Percentiles rank a stretch among this genome's conserved stretches.
phyloP scores from a whole-genome alignment of 805 yeast species.

The Metschnikowia proteae region DNA sequence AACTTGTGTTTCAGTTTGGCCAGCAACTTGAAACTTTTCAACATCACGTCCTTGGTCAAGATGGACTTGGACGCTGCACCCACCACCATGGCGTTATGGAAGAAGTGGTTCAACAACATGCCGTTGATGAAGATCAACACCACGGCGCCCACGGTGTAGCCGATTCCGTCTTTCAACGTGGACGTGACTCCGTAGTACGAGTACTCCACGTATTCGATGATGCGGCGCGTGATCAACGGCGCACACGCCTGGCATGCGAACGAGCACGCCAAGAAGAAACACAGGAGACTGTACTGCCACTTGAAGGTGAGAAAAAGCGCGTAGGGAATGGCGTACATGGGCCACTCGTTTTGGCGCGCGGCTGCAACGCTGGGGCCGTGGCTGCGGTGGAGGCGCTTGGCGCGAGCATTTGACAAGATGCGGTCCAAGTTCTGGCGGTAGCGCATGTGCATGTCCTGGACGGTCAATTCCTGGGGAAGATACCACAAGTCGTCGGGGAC shows the following conservation, averaged over 20 bases:
- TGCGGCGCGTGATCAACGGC: constrained; percentile 61
- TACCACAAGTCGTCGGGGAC: constrained; percentile 36
- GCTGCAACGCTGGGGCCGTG: too few relatives aligned
- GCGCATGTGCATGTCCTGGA: constrained; percentile 31
- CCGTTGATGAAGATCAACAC: constrained; percentile 46
- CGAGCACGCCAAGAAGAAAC: constrained; percentile 41
- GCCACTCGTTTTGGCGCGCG: constrained; percentile 35
- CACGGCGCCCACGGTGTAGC: constrained; percentile 70
- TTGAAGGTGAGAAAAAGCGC: constrained; percentile 50
- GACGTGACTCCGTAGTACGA: constrained; percentile 42
- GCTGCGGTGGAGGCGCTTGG: constrained; percentile 3
- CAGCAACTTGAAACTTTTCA: constrained; percentile 37
- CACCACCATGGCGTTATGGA: constrained; percentile 40
- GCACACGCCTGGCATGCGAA: constrained; percentile 53
- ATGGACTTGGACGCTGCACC: constrained; percentile 42
- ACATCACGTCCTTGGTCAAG: constrained; percentile 35
- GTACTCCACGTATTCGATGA: constrained; percentile 61
- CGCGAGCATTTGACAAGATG: constrained; percentile 20
- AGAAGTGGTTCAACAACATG: constrained; percentile 38
- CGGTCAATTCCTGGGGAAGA: constrained; percentile 33
- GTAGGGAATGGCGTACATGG: constrained; percentile 33
- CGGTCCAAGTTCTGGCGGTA: constrained; percentile 25
- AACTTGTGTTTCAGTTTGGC: constrained; percentile 32
- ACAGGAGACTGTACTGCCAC: constrained; percentile 39
- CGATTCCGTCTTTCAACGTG: constrained; percentile 59